phyloP scores from a whole-genome alignment of 495 filamentous ascomycete genomes.

The Xylaria curta region DNA sequence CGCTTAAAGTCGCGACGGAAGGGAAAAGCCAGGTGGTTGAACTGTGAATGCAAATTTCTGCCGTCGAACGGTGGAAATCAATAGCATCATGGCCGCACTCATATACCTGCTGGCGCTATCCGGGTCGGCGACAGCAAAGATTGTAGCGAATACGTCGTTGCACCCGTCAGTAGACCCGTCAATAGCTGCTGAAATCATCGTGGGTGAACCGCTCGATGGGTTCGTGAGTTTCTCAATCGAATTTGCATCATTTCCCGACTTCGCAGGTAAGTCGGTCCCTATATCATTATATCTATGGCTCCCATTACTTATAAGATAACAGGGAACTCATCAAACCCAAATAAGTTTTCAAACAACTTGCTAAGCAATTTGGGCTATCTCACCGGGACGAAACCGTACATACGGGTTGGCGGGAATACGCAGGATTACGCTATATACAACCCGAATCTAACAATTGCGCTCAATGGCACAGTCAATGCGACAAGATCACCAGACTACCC shows the following conservation, averaged over 20 bases:
- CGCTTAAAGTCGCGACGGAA: not conserved
- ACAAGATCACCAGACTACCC: conserved; percentile 64
- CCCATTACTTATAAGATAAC: not conserved
- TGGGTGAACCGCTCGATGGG: conserved; percentile 50
- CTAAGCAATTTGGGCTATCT: conserved; percentile 57
- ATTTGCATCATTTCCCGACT: conserved; percentile 67
- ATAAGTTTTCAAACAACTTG: conserved; percentile 64
- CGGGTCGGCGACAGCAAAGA: conserved; percentile 30
- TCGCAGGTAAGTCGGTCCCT: conserved; percentile 51
- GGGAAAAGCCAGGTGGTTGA: not conserved
- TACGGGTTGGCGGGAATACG: conserved; percentile 67
- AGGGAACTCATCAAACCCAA: conserved; percentile 59
- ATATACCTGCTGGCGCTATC: conserved; percentile 28
- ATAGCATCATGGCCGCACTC: conserved; percentile 27
- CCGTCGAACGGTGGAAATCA: not conserved
- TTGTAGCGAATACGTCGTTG: conserved; percentile 9
- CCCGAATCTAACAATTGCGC: conserved; percentile 55
- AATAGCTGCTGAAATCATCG: not conserved
- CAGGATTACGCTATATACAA: conserved; percentile 70
- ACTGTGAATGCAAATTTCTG: not conserved
- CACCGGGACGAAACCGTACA: conserved; percentile 60
- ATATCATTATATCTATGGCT: not conserved
- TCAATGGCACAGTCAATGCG: conserved; percentile 60
- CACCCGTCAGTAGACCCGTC: not conserved
- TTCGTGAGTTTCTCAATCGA: conserved; percentile 69